Evolutionary conservation across 2,329 filamentous ascomycete species (phyloP).

Genomic region (Sphaerulina vaccinii): DNA sequence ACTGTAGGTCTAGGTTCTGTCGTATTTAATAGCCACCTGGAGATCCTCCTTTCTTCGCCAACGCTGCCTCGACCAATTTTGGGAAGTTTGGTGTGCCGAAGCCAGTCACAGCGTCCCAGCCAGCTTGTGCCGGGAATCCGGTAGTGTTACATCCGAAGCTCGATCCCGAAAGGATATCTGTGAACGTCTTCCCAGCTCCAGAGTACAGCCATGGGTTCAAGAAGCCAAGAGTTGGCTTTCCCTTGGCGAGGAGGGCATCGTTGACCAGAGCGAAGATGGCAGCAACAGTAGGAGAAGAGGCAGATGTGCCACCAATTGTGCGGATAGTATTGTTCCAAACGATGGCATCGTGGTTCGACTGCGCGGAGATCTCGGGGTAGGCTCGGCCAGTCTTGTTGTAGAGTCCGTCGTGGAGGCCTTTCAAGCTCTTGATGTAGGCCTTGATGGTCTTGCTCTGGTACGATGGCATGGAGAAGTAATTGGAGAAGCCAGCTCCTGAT

Average conservation of each 20-base stretch:
- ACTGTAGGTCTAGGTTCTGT: not conserved
- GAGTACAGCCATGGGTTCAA: constrained; percentile 61
- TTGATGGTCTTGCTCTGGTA: constrained; percentile 46
- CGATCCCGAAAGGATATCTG: constrained; percentile 46
- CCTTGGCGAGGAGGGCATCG: constrained; percentile 56
- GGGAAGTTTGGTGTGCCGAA: constrained; percentile 20
- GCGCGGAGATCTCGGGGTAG: constrained; percentile 50
- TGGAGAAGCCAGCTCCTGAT: constrained; percentile 48
- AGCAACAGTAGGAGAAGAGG: constrained; percentile 59
- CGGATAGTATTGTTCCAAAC: constrained; percentile 43
- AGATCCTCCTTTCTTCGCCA: constrained; percentile 16
- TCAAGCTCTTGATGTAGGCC: constrained; percentile 44
- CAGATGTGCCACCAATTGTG: constrained; percentile 49
- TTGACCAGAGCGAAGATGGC: constrained; percentile 63
- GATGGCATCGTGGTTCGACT: constrained; percentile 37
- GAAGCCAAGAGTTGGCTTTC: constrained; percentile 55
- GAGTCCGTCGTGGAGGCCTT: constrained; percentile 42
- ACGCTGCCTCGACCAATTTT: constrained; percentile 31
- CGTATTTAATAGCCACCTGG: not conserved
- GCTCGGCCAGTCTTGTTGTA: constrained; percentile 49
- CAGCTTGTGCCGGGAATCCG: constrained; percentile 34
- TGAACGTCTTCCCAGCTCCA: constrained; percentile 48
- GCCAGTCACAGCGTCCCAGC: constrained; percentile 38
- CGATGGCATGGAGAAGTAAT: constrained; percentile 44
- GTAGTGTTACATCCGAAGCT: constrained; percentile 29